Percentiles rank a stretch among this genome's conserved stretches.
These are phyloP conservation scores for Zymoseptoria tritici DNA, from an alignment of 2,329 filamentous ascomycete genomes.

Conservation along the genomic window DNA sequence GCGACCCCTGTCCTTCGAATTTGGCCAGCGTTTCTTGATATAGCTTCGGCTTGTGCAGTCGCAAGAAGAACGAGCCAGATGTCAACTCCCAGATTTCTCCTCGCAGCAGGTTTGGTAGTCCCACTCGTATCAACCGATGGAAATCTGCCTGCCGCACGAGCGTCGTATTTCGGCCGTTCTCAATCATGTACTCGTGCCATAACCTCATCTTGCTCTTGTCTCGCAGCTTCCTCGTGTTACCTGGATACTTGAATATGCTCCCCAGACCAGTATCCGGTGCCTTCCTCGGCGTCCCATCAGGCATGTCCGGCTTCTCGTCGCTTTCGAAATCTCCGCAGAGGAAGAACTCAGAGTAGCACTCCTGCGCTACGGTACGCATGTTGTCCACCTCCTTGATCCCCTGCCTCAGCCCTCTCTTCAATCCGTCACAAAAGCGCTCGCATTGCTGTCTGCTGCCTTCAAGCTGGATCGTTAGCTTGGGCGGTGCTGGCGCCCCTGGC, in stretches of 20 bases:
- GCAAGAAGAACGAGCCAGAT: slow-evolving; percentile 81
- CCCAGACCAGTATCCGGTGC: slow-evolving; percentile 90
- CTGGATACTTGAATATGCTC: slow-evolving; percentile 88
- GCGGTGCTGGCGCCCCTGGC: slow-evolving; percentile 53
- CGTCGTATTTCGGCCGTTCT: slow-evolving; percentile 89
- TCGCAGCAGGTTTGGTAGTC: slow-evolving; percentile 82
- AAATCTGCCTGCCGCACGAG: slow-evolving; percentile 93
- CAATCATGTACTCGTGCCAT: slow-evolving; percentile 88
- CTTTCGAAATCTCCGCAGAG: slow-evolving; percentile 30
- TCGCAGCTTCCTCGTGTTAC: slow-evolving; percentile 85
- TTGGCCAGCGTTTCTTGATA: slow-evolving; percentile 80
- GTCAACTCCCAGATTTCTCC: slow-evolving; percentile 96
- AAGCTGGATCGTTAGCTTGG: slow-evolving; percentile 86
- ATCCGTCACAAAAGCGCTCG: slow-evolving; percentile 89
- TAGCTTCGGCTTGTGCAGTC: slow-evolving; percentile 75
- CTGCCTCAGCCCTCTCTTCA: slow-evolving; percentile 82
- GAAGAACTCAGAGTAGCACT: slow-evolving; percentile 85
- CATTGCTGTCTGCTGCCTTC: slow-evolving; percentile 82
- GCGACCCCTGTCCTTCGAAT: slow-evolving; percentile 75
- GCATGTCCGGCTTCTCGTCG: slow-evolving; percentile 41
- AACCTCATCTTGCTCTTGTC: slow-evolving; percentile 95
- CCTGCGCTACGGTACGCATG: slow-evolving; percentile 68
- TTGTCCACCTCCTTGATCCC: slow-evolving; percentile 83
- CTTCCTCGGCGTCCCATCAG: slow-evolving; percentile 26
- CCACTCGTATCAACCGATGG: slow-evolving; percentile 93